Evolutionary conservation across 768 basidiomycete species (phyloP), one percentile per base, ranked within the genome.

Genomic region (Mycena venus): DNA sequence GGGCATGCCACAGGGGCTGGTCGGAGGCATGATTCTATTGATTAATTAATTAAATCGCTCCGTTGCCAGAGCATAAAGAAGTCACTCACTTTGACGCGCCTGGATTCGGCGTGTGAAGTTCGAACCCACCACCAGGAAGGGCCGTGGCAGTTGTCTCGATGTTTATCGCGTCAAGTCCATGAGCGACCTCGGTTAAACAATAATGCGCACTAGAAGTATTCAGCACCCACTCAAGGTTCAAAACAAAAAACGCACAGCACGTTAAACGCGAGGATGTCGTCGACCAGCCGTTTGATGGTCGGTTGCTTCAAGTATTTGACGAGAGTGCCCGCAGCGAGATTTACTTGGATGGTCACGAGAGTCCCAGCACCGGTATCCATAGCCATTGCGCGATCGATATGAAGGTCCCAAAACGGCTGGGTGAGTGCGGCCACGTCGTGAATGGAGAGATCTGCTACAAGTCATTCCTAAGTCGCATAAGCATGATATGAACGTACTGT

Each of bases 61-160:
- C 11, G 15, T 21, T 44, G 15, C n/a, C n/a, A 67, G 11, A 11
- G 2, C 7, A 17, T 11, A 17, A 55, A 53, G 14, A 8, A 40
- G 4, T 7, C 32, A 81, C 87, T 70, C 77, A 91, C 90, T 92
- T 92, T 55, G 89, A 86, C 36, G 90, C 91, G 80, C 90, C 89
- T 75, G 90, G 88, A 42, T 88, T 82, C 42, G 90, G 90, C 0
- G 91, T 90, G 72, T 91, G 82, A 40, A 92, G 86, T 51, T 90
- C 84, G 72, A 88, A 91, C 2, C 56, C 56, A 3, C 90, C 91
- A 70, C 87, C 82, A 3, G 81, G 61, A 1, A 86, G 88, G 69
- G 85, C 85, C 0, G 88, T 90, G 14, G 90, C 91, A 17, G 90
- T 92, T 9, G 91, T 92, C 79, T 92, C 90, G 12, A 91, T 86